Conservation (phyloP, 495 filamentous ascomycete genomes). For the Jackrogersella multiformis region DNA sequence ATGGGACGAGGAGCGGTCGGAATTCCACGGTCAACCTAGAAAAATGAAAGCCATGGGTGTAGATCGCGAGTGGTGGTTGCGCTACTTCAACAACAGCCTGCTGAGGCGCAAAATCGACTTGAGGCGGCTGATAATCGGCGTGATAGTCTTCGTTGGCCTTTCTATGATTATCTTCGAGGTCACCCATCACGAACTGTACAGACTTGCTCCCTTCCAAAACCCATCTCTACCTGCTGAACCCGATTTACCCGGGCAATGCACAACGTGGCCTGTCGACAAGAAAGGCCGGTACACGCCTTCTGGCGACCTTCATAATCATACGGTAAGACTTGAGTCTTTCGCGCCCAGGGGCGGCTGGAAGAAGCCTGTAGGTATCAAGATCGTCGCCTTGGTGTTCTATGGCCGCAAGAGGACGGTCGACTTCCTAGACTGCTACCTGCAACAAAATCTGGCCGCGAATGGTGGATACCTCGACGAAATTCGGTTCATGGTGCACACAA, state of each 20-base stretch:
- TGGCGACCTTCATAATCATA: neutral
- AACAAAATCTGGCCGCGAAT: slow-evolving; percentile 62
- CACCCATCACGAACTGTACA: slow-evolving; percentile 39
- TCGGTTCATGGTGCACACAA: slow-evolving; percentile 61
- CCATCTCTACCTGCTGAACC: neutral
- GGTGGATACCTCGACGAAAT: slow-evolving; percentile 64
- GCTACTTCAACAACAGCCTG: slow-evolving; percentile 24
- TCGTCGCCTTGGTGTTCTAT: slow-evolving; percentile 63
- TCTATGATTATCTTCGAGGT: slow-evolving; percentile 38
- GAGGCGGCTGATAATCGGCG: slow-evolving; percentile 26
- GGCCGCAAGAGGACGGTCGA: slow-evolving; percentile 55
- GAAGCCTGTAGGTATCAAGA: slow-evolving; percentile 56
- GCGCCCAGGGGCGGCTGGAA: slow-evolving; percentile 43
- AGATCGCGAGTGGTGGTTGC: slow-evolving; percentile 32
- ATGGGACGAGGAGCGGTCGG: slow-evolving; percentile 26
- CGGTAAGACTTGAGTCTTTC: slow-evolving; percentile 30
- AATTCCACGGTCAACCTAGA: slow-evolving; percentile 14
- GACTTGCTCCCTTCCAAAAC: slow-evolving; percentile 22
- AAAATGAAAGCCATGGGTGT: slow-evolving; percentile 11
- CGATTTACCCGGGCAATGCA: slow-evolving; percentile 37
- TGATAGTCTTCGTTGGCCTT: slow-evolving; percentile 23
- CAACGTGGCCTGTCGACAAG: slow-evolving; percentile 42
- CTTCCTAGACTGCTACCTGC: slow-evolving; percentile 64
- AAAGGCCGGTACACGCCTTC: slow-evolving; percentile 30
- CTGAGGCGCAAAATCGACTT: slow-evolving; percentile 32